Evolutionary conservation across 2,329 filamentous ascomycete species (phyloP).

Genomic region (Alternaria alternata): DNA sequence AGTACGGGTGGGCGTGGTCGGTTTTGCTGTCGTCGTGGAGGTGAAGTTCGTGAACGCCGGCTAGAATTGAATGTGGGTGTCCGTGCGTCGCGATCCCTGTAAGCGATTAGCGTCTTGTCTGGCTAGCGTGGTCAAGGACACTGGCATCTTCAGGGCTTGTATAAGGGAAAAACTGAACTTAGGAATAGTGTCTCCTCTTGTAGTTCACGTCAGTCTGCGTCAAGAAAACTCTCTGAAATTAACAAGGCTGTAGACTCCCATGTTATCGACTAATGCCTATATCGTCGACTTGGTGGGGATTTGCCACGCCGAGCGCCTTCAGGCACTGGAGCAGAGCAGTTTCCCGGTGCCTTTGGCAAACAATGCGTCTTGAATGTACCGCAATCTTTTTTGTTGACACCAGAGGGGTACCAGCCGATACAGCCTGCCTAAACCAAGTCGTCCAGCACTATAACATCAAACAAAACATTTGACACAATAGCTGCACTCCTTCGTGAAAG

Average conservation of each 20-base stretch:
- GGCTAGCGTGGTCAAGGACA: neutral
- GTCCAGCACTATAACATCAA: neutral
- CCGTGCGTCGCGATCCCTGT: constrained; percentile 20
- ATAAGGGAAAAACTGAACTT: neutral
- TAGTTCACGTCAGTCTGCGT: neutral
- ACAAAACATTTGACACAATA: no score
- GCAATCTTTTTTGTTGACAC: neutral
- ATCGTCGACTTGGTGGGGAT: neutral
- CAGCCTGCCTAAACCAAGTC: neutral
- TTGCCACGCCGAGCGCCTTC: neutral
- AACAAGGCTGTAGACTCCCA: neutral
- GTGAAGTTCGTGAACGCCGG: constrained; percentile 29
- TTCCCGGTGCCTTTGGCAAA: neutral
- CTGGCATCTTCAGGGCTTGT: neutral
- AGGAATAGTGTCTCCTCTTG: neutral
- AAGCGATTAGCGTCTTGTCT: constrained; percentile 19
- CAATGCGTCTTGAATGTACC: neutral
- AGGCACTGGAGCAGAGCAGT: neutral
- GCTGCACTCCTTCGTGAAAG: no score
- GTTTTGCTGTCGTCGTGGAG: constrained; percentile 33
- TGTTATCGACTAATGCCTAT: neutral
- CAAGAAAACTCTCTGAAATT: neutral
- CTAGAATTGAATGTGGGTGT: constrained; percentile 27
- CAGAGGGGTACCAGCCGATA: neutral
- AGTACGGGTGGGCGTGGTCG: constrained; percentile 37